Evolutionary conservation across 169 alveolate genomes (phyloP), one percentile per base, ranked within the genome.

Genomic region (Cardiosporidium cionae): DNA sequence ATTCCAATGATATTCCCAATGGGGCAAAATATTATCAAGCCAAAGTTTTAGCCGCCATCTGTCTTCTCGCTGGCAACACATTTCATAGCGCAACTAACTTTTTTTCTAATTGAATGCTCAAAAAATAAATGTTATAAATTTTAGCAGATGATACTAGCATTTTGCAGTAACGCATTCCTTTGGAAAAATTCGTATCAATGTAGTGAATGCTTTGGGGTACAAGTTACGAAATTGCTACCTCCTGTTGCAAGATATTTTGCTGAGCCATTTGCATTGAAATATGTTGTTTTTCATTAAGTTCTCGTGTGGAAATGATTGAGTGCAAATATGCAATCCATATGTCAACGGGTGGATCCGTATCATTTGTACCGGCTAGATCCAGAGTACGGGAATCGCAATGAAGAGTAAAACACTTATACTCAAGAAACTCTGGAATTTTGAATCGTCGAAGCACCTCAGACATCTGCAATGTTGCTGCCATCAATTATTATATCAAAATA

Each of bases 1-100:
- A 5, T 66, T 33, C 79, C 72, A 72, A 32, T 68, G 37, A 9
- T 67, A 29, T 16, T 63, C 78, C 78, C 78, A 71, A 32, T 32
- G 35, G 4, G 78, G 78, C 27, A 71, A 52, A 3, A 71, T 52
- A n/a, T 44, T 54, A 7, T 58, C 63, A 22, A 66, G 58, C 79
- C 78, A 71, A 9, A 71, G 27, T 32, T 29, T 71, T 9, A 71
- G 54, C 0, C 31, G 34, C 0, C 53, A 28, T 22, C 72, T 71
- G 52, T 70, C 78, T 0, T 65, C 78, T n/a, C 29, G 62, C 22
- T 72, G 62, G 4, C 72, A n/a, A 16, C 65, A 7, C n/a, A 7
- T n/a, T n/a, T 36, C 0, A 71, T n/a, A 25, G 73, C 33, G 27
- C 33, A 53, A 9, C 37, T 35, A 2, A 35, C 58, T 16, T 9